Evolutionary conservation across 2,329 filamentous ascomycete genomes (phyloP).

Genomic region (Dothidotthia symphoricarpi): DNA sequence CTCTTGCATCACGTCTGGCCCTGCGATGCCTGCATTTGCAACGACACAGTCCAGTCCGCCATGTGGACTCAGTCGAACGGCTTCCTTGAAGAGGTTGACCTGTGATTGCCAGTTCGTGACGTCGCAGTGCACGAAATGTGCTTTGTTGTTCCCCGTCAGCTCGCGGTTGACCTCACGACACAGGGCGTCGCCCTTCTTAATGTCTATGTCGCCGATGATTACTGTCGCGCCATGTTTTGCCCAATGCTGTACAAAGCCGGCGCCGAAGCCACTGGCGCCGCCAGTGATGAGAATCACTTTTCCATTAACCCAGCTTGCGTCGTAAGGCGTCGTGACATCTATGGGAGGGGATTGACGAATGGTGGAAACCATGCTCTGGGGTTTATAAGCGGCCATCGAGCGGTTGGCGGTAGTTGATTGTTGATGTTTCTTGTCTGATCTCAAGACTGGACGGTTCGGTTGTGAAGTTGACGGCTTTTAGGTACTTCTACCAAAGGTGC

Average conservation of each 20-base stretch:
- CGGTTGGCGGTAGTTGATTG: background rate
- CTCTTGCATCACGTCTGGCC: slow-evolving; percentile 48
- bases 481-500: no score
- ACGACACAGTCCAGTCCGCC: slow-evolving; percentile 62
- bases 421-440: no score
- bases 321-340: slow-evolving; percentile 37
- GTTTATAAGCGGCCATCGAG: slow-evolving; percentile 24
- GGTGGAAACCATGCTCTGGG: slow-evolving; percentile 19
- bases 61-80: slow-evolving; percentile 54
- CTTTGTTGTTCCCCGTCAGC: slow-evolving; percentile 43
- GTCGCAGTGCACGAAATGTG: slow-evolving; percentile 61
- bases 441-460: no score
- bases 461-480: no score
- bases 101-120: slow-evolving; percentile 66
- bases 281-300: slow-evolving; percentile 43
- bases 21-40: slow-evolving; percentile 64
- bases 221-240: slow-evolving; percentile 52
- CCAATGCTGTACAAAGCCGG: slow-evolving; percentile 41
- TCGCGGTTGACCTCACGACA: slow-evolving; percentile 52
- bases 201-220: slow-evolving; percentile 63
- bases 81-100: slow-evolving; percentile 61
- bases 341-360: slow-evolving; percentile 42
- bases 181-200: slow-evolving; percentile 54
- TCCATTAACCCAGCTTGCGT: slow-evolving; percentile 38
- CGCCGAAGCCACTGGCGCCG: slow-evolving; percentile 43